Evolutionary conservation across 148 eudicot genomes (phyloP), one percentile per base, ranked within the genome.

Genomic region (Vaccinium corymbosum): DNA sequence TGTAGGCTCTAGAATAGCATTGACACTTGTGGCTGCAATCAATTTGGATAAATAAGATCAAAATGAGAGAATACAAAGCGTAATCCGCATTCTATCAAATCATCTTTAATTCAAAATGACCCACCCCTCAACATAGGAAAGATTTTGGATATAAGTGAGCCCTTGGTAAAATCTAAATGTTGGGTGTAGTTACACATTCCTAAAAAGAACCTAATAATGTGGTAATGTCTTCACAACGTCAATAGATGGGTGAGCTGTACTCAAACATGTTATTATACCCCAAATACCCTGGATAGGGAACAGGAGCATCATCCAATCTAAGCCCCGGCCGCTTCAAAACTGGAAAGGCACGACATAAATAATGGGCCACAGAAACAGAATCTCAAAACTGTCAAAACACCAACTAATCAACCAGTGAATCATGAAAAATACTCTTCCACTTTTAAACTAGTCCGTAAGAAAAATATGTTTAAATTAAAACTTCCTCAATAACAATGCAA

Each of bases 1-100:
- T 87, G 64, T 91, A 90, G 16, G 93, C 95, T 88, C 95, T 89
- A 46, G 95, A 82, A 87, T 88, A 82, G 13, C 70, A 57, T 71
- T 85, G 89, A 84, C 64, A 86, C 87, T 91, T 92, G 80, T 59
- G 89, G 85, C 95, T 90, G 92, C 89, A 89, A 70, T 86, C 32
- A 35, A n/a, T 75, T 64, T 64, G 15, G 68, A 46, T 48, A 59
- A 49, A 59, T 10, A 66, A 4, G 56, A 53, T 9, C 6, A 6
- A 52, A 2, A 74, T 7, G 13, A 73, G 19, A 8, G 52, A 10
- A 55, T 22, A 4, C 57, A 13, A 50, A 66, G 53, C 77, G 70
- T 62, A 32, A 50, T 25, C n/a, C 29, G 29, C 38, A 49, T 52
- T 53, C 1, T 52, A 13, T 46, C 10, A 38, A 22, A 80, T 62